Evolutionary conservation across 176 grass and related monocot species (phyloP).

Genomic region (Cenchrus purpureus): DNA sequence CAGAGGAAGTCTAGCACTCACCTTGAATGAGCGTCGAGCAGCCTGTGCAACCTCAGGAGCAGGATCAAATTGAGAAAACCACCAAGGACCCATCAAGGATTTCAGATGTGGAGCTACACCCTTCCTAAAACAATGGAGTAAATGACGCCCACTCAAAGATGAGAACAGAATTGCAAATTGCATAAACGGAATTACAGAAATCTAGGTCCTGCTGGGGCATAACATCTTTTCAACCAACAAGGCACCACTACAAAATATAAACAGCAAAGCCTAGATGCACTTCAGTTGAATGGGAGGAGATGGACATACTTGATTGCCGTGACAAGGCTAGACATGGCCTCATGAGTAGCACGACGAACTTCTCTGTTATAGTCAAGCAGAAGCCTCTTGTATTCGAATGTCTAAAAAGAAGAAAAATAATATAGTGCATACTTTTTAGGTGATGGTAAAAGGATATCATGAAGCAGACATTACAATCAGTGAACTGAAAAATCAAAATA

Average conservation of each 20-base stretch:
- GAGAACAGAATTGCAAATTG: conserved; percentile 18
- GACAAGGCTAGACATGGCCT: conserved; percentile 82
- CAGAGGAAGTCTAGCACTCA: conserved; percentile 42
- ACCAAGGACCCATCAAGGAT: conserved; percentile 97
- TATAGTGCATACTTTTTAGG: neutral
- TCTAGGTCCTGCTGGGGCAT: neutral
- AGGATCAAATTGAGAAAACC: conserved; percentile 99
- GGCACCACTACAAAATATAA: neutral
- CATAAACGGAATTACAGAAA: conserved; percentile 13
- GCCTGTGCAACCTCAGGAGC: conserved; percentile 87
- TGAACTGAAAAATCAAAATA: neutral
- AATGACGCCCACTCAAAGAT: conserved; percentile 1
- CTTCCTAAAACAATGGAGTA: conserved; percentile 63
- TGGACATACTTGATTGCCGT: conserved; percentile 69
- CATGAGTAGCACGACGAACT: conserved; percentile 84
- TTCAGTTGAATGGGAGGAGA: conserved; percentile 8
- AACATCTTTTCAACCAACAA: conserved; percentile 11
- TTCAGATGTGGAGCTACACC: conserved; percentile 91
- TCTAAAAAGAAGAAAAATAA: conserved; percentile 51
- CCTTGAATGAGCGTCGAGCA: conserved; percentile 87
- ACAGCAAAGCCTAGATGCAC: conserved; percentile 20
- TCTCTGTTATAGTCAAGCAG: conserved; percentile 96
- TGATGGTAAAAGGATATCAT: conserved; percentile 1
- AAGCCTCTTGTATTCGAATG: conserved; percentile 91
- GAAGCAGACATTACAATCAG: neutral